Evolutionary conservation across 1,139 yeast genomes (phyloP).

Genomic region (Taphrina pruni): DNA sequence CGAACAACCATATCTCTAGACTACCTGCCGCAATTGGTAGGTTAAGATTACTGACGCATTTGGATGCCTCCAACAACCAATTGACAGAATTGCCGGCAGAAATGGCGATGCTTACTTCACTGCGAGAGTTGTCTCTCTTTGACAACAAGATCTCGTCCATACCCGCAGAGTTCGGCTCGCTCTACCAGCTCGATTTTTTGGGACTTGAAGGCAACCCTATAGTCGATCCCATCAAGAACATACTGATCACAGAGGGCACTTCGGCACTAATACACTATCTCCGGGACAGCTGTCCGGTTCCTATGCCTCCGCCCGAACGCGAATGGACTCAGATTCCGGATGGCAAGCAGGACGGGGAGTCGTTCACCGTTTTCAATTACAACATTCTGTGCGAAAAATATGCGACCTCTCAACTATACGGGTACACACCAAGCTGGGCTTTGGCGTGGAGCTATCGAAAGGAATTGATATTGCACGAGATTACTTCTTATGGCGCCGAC

Average conservation of each 20-base stretch:
- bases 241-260: slow-evolving; percentile 82
- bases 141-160: slow-evolving; percentile 78
- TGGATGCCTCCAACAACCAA: slow-evolving; percentile 82
- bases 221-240: slow-evolving; percentile 66
- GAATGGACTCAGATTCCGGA: slow-evolving; percentile 60
- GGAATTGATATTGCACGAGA: slow-evolving; percentile 73
- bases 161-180: slow-evolving; percentile 84
- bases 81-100: slow-evolving; percentile 76
- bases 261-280: slow-evolving; percentile 77
- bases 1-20: slow-evolving; percentile 75
- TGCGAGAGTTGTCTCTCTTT: slow-evolving; percentile 82
- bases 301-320: slow-evolving; percentile 71
- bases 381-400: slow-evolving; percentile 94
- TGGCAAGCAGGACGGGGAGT: slow-evolving; percentile 51
- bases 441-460: slow-evolving; percentile 92
- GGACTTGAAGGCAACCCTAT: slow-evolving; percentile 95
- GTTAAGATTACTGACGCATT: slow-evolving; percentile 74
- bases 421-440: slow-evolving; percentile 97
- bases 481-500: slow-evolving; percentile 69
- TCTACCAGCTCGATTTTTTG: slow-evolving; percentile 80
- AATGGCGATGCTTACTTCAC: slow-evolving; percentile 78
- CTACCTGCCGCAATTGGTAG: slow-evolving; percentile 75
- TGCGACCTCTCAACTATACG: slow-evolving; percentile 90
- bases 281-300: slow-evolving; percentile 79
- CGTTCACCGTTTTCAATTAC: slow-evolving; percentile 80